A percentile compares a stretch with the other conserved stretches of the same genome.
Evolutionary conservation across 1,139 yeast genomes (phyloP).

Genomic region (Protomyces inundatus): DNA sequence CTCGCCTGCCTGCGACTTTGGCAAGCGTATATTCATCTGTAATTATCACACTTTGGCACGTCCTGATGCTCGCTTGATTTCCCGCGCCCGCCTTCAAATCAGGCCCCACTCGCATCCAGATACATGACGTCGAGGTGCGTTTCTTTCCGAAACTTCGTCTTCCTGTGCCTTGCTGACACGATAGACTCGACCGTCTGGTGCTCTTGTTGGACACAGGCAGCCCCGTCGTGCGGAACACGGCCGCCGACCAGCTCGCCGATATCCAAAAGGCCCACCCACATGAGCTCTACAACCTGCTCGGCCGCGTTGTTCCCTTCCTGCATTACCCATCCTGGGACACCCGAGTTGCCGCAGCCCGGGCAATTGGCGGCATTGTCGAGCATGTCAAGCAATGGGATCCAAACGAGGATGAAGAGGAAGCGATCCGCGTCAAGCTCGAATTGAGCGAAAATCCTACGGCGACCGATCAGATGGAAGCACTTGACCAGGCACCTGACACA

Average conservation of each 20-base stretch:
- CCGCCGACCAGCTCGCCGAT: slow-evolving; percentile 95
- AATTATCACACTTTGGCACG: too few species aligned
- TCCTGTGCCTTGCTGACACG: background rate
- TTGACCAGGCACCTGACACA: background rate
- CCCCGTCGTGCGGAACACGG: slow-evolving; percentile 86
- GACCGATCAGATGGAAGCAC: slow-evolving; percentile 28
- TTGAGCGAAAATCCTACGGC: background rate
- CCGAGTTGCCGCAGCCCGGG: slow-evolving; percentile 87
- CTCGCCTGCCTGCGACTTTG: background rate
- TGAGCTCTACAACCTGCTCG: slow-evolving; percentile 73
- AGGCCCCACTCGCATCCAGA: background rate
- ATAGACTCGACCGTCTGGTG: slow-evolving; percentile 28
- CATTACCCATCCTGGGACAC: slow-evolving; percentile 91
- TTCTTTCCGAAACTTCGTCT: background rate
- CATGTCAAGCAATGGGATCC: slow-evolving; percentile 86
- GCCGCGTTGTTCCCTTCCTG: slow-evolving; percentile 86
- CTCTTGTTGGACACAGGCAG: slow-evolving; percentile 83
- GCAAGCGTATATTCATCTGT: too few species aligned
- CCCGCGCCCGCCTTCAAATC: too few species aligned
- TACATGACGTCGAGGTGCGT: background rate
- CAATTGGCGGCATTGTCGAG: slow-evolving; percentile 86
- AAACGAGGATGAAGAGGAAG: slow-evolving; percentile 41
- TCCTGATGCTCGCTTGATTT: too few species aligned
- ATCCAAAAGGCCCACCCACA: slow-evolving; percentile 93
- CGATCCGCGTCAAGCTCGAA: slow-evolving; percentile 4